Evolutionary conservation across 1,139 yeast genomes (phyloP).

Genomic region (Hyphopichia burtonii): DNA sequence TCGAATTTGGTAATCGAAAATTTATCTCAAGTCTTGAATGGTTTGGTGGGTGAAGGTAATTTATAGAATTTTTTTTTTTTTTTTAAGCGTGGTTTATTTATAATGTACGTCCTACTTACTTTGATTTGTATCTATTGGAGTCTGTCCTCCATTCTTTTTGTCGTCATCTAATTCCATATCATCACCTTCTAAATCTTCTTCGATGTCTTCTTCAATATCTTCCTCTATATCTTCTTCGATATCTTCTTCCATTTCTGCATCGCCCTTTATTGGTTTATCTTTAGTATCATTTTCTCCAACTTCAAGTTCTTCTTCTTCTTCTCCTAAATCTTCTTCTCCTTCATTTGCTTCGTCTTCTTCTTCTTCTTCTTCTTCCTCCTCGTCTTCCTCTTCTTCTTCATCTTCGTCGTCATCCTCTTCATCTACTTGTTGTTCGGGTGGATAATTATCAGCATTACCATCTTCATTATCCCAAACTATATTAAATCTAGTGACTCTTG

Average conservation of each 20-base stretch:
- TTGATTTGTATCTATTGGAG: slow-evolving; percentile 15
- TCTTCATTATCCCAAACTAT: slow-evolving; percentile 88
- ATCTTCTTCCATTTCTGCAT: slow-evolving; percentile 8
- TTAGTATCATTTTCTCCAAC: slow-evolving; percentile 9
- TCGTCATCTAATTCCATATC: slow-evolving; percentile 9
- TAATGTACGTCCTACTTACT: background rate
- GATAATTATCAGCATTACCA: slow-evolving; percentile 66
- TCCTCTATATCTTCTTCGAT: slow-evolving; percentile 11
- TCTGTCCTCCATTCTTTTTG: slow-evolving; percentile 7
- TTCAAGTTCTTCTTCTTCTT: slow-evolving; percentile 39
- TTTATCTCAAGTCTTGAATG: slow-evolving; percentile 32
- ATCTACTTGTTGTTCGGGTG: slow-evolving; percentile 52
- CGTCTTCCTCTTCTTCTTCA: slow-evolving; percentile 58
- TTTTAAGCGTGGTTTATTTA: background rate
- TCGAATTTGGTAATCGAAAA: slow-evolving; percentile 27
- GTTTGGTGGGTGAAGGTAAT: background rate
- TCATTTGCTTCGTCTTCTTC: slow-evolving; percentile 53
- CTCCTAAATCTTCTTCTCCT: slow-evolving; percentile 41
- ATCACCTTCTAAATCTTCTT: slow-evolving; percentile 9
- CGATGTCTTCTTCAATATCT: slow-evolving; percentile 6
- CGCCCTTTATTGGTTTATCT: slow-evolving; percentile 3
- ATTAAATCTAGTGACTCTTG: slow-evolving; percentile 93
- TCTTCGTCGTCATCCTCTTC: slow-evolving; percentile 56
- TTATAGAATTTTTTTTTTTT: background rate
- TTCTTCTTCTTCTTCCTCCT: slow-evolving; percentile 54